These are phyloP conservation scores for Saitozyma sp. DNA, from an alignment of 768 basidiomycete genomes.

Conservation along the genomic window DNA sequence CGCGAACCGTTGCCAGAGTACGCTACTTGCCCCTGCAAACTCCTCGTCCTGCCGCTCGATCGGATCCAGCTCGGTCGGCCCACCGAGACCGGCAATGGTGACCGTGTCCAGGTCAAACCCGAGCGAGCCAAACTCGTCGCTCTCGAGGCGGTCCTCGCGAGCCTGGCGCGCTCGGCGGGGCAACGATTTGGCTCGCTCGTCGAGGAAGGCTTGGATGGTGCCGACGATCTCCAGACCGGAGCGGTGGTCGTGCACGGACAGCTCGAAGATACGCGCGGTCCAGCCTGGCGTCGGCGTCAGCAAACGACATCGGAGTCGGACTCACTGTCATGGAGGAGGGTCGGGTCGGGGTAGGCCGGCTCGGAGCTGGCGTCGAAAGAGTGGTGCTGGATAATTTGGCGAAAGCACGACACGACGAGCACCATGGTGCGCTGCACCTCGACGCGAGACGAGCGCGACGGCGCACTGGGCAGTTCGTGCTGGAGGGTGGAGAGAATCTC, in stretches of 20 bases:
- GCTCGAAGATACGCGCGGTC: conserved; percentile 60
- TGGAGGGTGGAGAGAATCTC: conserved; percentile 63
- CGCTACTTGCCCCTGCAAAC: conserved; percentile 58
- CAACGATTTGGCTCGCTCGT: conserved; percentile 59
- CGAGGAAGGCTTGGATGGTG: conserved; percentile 65
- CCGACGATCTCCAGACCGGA: conserved; percentile 62
- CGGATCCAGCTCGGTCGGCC: conserved; percentile 31
- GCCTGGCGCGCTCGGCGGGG: conserved; percentile 53
- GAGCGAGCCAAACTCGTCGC: conserved; percentile 65
- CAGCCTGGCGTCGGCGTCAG: conserved; percentile 57
- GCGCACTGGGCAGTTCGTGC: conserved; percentile 54
- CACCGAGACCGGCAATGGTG: conserved; percentile 61
- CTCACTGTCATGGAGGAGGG: conserved; percentile 62
- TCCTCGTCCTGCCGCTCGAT: conserved; percentile 57
- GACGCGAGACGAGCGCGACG: conserved; percentile 10
- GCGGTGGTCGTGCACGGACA: conserved; percentile 57
- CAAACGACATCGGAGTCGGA: conserved; percentile 11
- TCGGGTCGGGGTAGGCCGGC: conserved; percentile 64
- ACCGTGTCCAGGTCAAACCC: conserved; percentile 67
- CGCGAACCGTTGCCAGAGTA: background rate
- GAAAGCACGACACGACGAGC: conserved; percentile 64
- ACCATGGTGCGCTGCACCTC: conserved; percentile 55
- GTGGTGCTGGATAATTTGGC: conserved; percentile 59
- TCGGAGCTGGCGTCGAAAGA: conserved; percentile 42
- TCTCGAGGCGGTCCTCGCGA: conserved; percentile 33